Percentiles rank a stretch among this genome's conserved stretches.
Conservation (phyloP, 345 rosid species). For the Aurinia saxatilis region DNA sequence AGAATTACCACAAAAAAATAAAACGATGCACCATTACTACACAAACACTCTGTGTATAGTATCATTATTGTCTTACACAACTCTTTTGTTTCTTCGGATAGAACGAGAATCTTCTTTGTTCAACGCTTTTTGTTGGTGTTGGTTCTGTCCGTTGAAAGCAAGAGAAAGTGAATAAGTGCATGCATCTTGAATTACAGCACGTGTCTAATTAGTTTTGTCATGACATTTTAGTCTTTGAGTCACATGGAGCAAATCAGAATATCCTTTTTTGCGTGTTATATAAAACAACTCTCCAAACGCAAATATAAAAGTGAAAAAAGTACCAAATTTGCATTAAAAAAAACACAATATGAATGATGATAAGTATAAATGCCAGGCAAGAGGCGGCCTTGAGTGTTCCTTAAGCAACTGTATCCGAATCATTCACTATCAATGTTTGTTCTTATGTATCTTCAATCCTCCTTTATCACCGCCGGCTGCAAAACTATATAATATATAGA, state of each 20-base stretch:
- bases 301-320: conserved; percentile 2
- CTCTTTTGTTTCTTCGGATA: neutral
- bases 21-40: neutral
- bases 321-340: neutral
- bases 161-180: conserved; percentile 19
- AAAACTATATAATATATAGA: neutral
- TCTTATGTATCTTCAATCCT: neutral
- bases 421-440: neutral
- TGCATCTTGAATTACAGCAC: conserved; percentile 27
- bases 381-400: conserved; percentile 27
- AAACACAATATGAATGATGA: too few relatives aligned
- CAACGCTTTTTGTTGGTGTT: neutral
- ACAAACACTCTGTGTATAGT: neutral
- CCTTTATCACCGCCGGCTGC: neutral
- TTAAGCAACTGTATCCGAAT: conserved; percentile 22
- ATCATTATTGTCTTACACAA: neutral
- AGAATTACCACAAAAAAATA: neutral
- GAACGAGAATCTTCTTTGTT: conserved; percentile 7
- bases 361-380: conserved; percentile 1
- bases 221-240: conserved; percentile 18
- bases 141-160: conserved; percentile 6
- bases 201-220: conserved; percentile 14
- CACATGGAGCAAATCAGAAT: conserved; percentile 18
- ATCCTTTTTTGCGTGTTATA: neutral
- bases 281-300: neutral